Evolutionary conservation across 2,329 filamentous ascomycete species (phyloP), one percentile per base, ranked within the genome.

Genomic region (Phialophora chinensis): DNA sequence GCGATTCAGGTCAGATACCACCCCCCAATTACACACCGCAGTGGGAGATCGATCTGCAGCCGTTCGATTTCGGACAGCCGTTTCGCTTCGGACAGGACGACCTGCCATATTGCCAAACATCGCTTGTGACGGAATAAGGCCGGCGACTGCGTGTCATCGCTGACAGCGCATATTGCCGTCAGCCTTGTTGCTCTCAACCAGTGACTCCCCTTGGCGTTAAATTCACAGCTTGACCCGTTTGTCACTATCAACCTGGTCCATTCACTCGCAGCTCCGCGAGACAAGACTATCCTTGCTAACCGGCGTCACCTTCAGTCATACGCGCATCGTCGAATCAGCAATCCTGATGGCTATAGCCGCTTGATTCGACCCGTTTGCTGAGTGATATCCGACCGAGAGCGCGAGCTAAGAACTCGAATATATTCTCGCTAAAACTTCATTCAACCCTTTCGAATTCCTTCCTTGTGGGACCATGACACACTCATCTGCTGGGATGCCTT

Each of bases 401-500:
- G 35, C 60, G 14, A 63, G 61, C 58, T 57, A 33, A 60, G 29
- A 62, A 42, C 42, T 47, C 42, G 49, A 44, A 31, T 52, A 14
- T 44, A 59, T n/a, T 17, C 56, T 42, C 33, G 59, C 58, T n/a
- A 27, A 23, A 29, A 35, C 50, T 35, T 44, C 25, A 12, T 8
- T 50, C 31, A 20, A n/a, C 38, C 17, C 17, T 49, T 33, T 17
- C 25, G n/a, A 12, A 8, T n/a, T 11, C 44, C 49, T 60, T 56
- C 49, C 65, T 29, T 59, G 31, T 56, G 23, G 20, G 63, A 67
- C 57, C 63, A 87, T 87, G 85, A 82, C 82, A 72, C 82, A 84
- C 74, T 83, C 84, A 74, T 83, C 83, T 74, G 83, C 82, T 69
- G 79, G 80, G 66, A 82, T 84, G 74, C 84, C 87, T 62, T 90